phyloP scores from a whole-genome alignment of 306 rosid genomes.

The Trifolium fragiferum region DNA sequence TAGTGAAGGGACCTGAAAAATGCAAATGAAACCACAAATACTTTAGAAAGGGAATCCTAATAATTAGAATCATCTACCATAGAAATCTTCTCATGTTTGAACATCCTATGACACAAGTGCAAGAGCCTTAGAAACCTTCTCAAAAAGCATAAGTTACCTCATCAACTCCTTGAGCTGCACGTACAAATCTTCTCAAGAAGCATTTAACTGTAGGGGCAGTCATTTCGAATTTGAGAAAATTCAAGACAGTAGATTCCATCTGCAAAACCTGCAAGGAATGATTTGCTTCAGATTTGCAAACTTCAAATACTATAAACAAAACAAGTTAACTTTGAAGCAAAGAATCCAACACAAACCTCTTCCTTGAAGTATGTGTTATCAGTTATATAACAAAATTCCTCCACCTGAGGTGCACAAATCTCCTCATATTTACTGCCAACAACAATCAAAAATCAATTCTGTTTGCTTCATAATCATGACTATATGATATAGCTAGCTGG shows the following conservation, averaged over 20 bases:
- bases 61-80: not conserved
- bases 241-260: conserved; percentile 91
- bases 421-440: conserved; percentile 87
- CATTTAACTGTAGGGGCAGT: conserved; percentile 95
- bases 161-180: conserved; percentile 82
- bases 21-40: not conserved
- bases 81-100: not conserved
- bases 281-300: conserved; percentile 36
- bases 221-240: conserved; percentile 94
- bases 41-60: conserved; percentile 10
- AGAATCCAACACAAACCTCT: conserved; percentile 60
- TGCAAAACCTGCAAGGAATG: conserved; percentile 70
- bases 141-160: conserved; percentile 56
- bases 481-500: not conserved
- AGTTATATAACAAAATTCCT: conserved; percentile 93
- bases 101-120: conserved; percentile 5
- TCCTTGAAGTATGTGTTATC: conserved; percentile 96
- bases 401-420: conserved; percentile 99
- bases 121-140: not conserved
- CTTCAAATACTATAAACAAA: conserved; percentile 7
- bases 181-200: conserved; percentile 86
- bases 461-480: conserved; percentile 1
- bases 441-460: conserved; percentile 1
- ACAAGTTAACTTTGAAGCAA: conserved; percentile 21
- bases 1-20: conserved; percentile 59